A percentile compares a stretch with the other conserved stretches of the same genome.
Evolutionary conservation across 1,284 basidiomycete genomes (phyloP).

Genomic region (Rhodotorula sp.): DNA sequence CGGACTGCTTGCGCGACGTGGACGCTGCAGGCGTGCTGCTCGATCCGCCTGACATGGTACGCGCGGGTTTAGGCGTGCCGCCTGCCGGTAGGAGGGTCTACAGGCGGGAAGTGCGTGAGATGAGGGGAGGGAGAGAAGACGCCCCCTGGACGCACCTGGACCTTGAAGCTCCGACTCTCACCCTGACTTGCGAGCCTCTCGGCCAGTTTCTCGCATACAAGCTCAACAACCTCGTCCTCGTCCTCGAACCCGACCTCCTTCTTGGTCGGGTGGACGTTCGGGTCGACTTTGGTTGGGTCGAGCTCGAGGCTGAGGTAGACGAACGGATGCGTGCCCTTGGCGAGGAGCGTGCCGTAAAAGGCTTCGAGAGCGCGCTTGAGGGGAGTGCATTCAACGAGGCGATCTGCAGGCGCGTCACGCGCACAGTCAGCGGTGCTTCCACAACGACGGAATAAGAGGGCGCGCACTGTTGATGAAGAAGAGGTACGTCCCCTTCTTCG

Average conservation of each 20-base stretch:
- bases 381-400: constrained; percentile 84
- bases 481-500: constrained; percentile 79
- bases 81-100: constrained; percentile 54
- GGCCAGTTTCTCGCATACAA: constrained; percentile 73
- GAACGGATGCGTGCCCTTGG: constrained; percentile 88
- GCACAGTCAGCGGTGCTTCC: not conserved
- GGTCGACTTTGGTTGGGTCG: constrained; percentile 85
- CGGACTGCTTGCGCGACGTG: constrained; percentile 36
- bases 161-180: constrained; percentile 72
- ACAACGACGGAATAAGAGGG: not conserved
- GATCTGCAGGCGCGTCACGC: constrained; percentile 63
- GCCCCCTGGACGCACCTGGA: constrained; percentile 63
- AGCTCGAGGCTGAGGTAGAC: constrained; percentile 86
- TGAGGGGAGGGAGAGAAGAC: not conserved
- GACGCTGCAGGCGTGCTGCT: not conserved
- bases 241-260: constrained; percentile 82
- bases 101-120: not conserved
- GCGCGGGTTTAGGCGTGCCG: constrained; percentile 23
- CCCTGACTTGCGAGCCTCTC: constrained; percentile 65
- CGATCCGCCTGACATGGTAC: constrained; percentile 10
- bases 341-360: constrained; percentile 81
- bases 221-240: constrained; percentile 83
- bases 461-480: constrained; percentile 95
- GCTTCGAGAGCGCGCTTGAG: constrained; percentile 86
- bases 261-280: constrained; percentile 98